Base-by-base conservation (phyloP, 73 alveolate genomes). In the Durusdinium trenchii region DNA sequence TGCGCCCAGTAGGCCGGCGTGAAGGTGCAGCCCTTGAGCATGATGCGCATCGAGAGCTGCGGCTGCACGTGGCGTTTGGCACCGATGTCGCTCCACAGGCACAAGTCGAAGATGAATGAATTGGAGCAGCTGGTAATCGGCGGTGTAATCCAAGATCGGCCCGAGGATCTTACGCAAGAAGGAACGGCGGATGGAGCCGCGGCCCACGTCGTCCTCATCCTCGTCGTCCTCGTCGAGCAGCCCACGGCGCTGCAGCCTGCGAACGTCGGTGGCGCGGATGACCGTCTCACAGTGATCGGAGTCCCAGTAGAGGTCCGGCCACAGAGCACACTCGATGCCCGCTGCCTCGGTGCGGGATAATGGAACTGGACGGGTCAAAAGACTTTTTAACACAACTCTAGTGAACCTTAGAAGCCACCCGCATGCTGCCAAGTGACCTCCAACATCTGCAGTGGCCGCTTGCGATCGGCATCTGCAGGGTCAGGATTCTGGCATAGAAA, bases 1-100 rank as follows among this genome's bases (percentile, higher is more conserved):
- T n/a, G 40, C n/a, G 52, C 54, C 98, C 98, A 71, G 47, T 69
- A 91, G 7, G 69, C 78, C 20, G 98, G 98, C 18, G 98, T 91
- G 86, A 75, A 91, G 16, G 98, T 61, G 12, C 90, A 48, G 42
- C 98, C 98, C 78, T 91, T 67, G 62, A 91, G 54, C 62, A 52
- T 38, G 52, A 47, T 51, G 62, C 98, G 52, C 98, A 91, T 91
- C 32, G 86, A 61, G 23, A 42, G 1, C 32, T 51, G 86, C 35
- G 76, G 89, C 20, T 30, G 79, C 1, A 40, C 46, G 90, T 52
- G 60, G 60, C 79, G 52, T 60, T 91, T 91, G 62, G 89, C 78
- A n/a, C 98, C 98, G 36, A 91, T 69, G 35, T 91, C 90, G 61
- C 73, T n/a, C 96, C 96, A 89, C 16, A 32, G 35, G 50, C 42